Base-by-base conservation (phyloP, 176 grass and related monocot species). In the Musa acuminata region DNA sequence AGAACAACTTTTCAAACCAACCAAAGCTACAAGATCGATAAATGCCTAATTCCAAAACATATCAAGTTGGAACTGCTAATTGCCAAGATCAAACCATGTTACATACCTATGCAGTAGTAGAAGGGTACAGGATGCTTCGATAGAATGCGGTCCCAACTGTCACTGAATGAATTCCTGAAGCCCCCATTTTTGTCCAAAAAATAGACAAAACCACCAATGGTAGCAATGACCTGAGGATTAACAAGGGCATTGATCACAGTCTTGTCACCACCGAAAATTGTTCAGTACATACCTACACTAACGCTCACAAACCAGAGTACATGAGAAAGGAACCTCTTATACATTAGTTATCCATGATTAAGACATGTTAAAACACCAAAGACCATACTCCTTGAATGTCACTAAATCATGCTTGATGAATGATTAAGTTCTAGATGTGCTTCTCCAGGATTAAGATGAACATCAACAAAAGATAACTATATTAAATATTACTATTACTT, bases 111-210 rank as follows among this genome's bases (percentile, higher is more conserved):
- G 76, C 95, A 99, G 67, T 99, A 99, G 62, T 99, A 99, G 72
- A 99, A 99, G 8, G 95, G 90, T 74, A 99, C 80, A 6, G 90
- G 95, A 84, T 99, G 95, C 81, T 91, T 99, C 55, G 95, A 94
- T 55, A 99, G 87, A 73, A 99, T 77, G 49, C 88, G 90, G 53
- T 99, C 90, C 95, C 90, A 99, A 70, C 90, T 79, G 83, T 91
- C 95, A 67, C 78, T 89, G 81, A 99, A 99, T 69, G 88, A 91
- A 74, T 99, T 94, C 49, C 95, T 83, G 48, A 99, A 94, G 65
- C 85, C 87, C 81, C 90, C 95, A 79, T 99, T 85, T 66, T 68
- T 84, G 86, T 99, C 95, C 83, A 94, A 79, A 64, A 94, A 91
- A 82, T 93, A 99, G 16, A 82, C 88, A 71, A 91, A 59, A n/a